Conservation (phyloP, 2,329 filamentous ascomycete genomes). For the Microdochium bolleyi region DNA sequence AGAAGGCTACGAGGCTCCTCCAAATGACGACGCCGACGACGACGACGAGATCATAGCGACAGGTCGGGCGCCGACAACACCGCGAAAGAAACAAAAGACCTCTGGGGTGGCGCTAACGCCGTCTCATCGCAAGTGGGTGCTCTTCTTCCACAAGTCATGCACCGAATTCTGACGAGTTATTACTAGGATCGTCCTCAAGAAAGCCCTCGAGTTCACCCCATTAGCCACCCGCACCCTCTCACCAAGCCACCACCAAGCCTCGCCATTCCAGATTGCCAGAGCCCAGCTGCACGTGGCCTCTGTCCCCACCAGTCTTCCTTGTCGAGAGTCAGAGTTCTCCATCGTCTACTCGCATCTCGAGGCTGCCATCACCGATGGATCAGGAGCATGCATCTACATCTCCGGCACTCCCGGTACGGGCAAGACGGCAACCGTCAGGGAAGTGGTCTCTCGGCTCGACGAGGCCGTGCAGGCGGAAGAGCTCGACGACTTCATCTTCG, state of each 20-base stretch:
- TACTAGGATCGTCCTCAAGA: slow-evolving; percentile 62
- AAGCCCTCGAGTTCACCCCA: slow-evolving; percentile 89
- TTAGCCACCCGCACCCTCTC: slow-evolving; percentile 82
- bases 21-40: slow-evolving; percentile 17
- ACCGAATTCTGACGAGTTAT: slow-evolving; percentile 30
- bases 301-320: slow-evolving; percentile 81
- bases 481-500: slow-evolving; percentile 96
- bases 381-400: slow-evolving; percentile 96
- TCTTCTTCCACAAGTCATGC: slow-evolving; percentile 47
- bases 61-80: slow-evolving; percentile 33
- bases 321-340: slow-evolving; percentile 84
- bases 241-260: slow-evolving; percentile 64
- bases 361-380: slow-evolving; percentile 86
- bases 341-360: slow-evolving; percentile 91
- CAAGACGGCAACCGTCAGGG: slow-evolving; percentile 93
- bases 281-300: slow-evolving; percentile 88
- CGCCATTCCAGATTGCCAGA: slow-evolving; percentile 86
- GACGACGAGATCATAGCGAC: slow-evolving; percentile 25
- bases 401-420: slow-evolving; percentile 97
- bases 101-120: slow-evolving; percentile 33
- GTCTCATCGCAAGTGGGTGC: slow-evolving; percentile 29
- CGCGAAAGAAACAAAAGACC: slow-evolving; percentile 47
- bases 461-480: slow-evolving; percentile 83
- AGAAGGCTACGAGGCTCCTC: slow-evolving; percentile 19
- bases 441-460: slow-evolving; percentile 85